These are phyloP conservation scores for Tympanopsis confertula DNA, from an alignment of 2,329 filamentous ascomycete species.

Conservation along the genomic window DNA sequence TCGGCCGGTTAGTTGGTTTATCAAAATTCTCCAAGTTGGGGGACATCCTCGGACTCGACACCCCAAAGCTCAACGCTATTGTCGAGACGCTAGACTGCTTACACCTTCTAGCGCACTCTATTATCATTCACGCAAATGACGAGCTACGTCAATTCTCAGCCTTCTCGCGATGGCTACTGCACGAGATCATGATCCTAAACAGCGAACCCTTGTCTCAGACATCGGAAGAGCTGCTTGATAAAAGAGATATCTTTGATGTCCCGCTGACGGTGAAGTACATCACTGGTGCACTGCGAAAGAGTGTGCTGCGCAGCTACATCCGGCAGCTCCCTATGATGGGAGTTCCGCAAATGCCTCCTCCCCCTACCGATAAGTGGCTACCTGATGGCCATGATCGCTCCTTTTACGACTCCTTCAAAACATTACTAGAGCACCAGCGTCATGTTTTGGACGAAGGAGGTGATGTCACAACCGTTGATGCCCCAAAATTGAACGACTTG, in stretches of 20 bases:
- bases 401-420: neutral
- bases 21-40: conserved; percentile 41
- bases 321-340: conserved; percentile 7
- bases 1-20: conserved; percentile 44
- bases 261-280: conserved; percentile 43
- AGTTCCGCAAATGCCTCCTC: conserved; percentile 8
- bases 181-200: conserved; percentile 44
- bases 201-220: conserved; percentile 39
- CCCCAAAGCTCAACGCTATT: conserved; percentile 26
- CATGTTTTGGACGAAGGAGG: conserved; percentile 7
- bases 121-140: conserved; percentile 35
- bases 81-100: conserved; percentile 40
- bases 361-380: neutral
- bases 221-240: conserved; percentile 39
- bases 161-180: conserved; percentile 48
- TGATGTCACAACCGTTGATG: conserved; percentile 12
- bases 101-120: conserved; percentile 39
- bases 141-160: conserved; percentile 42
- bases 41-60: conserved; percentile 28
- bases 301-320: conserved; percentile 29
- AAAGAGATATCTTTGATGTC: conserved; percentile 40
- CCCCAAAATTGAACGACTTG: conserved; percentile 27
- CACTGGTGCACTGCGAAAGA: conserved; percentile 31
- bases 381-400: neutral
- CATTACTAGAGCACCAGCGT: neutral